Base-by-base conservation (phyloP, 441 rosid genomes). In the Gossypium gossypioides region DNA sequence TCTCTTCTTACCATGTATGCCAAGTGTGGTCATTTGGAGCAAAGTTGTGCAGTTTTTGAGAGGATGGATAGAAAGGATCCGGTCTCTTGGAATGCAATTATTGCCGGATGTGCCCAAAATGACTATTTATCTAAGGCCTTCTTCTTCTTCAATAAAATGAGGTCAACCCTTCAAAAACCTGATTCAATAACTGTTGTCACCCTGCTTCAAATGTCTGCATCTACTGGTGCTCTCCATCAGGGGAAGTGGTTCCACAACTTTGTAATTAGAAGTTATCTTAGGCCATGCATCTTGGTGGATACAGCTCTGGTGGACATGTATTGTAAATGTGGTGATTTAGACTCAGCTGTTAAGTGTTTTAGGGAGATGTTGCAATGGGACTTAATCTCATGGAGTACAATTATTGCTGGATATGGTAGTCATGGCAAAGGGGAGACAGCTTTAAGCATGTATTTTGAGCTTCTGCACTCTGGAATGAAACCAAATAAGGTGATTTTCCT, bases 231-330 rank as follows among this genome's bases (percentile, higher is more conserved):
- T 68, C 82, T 85, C 34, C 81, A 50, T 18, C 80, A 78, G 63
- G 92, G 90, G 52, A 88, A 81, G 80, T 76, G 86, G 79, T 69
- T 88, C 56, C 92, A 88, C 77, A 76, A 78, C 78, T 74, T 82
- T 58, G 71, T 72, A 63, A 61, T 84, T 51, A 82, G 90, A 75
- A 82, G 60, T 61, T 84, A 37, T 59, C 76, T 82, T 66, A 79
- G 78, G 78, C 81, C 81, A 19, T 86, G 76, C 75, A 73, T 79
- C 29, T 65, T 80, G 68, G 84, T 86, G 71, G 86, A 88, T 68
- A 88, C 92, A 46, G 87, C 87, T 76, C 77, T 88, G 27, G 84
- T 84, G 74, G 90, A 85, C 83, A 88, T 88, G 90, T 88, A 88
- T 68, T 78, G 77, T 42, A 88, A 88, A 81, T 86, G 90, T 68